Evolutionary conservation across 2,329 filamentous ascomycete species (phyloP), one percentile per base, ranked within the genome.

Genomic region (Cytospora schulzeri): DNA sequence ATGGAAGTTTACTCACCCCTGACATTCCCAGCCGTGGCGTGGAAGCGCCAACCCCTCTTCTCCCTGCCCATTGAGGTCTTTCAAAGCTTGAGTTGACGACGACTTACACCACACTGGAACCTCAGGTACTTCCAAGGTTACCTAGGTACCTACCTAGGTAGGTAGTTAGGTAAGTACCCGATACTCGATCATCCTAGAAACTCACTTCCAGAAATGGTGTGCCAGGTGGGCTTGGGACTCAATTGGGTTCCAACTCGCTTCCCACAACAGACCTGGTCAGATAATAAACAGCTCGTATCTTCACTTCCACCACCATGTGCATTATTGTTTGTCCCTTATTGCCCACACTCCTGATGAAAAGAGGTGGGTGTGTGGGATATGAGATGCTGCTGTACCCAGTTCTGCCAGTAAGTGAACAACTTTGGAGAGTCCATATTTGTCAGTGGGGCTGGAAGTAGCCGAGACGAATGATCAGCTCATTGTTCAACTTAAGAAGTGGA

Each of bases 381-480:
- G 22, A 48, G 19, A 48, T 24, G 12, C 33, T 35, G 33, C 33
- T 4, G 33, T 35, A 15, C 33, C 33, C 33, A 35, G 4, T 14
- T 35, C 33, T 35, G 33, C 45, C 22, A 48, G 9, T 12, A 22
- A 48, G 45, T 48, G 45, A 24, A 24, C 45, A 48, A 4, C 19
- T 24, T 24, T 24, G 45, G n/a, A 48, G 9, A 48, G n/a, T 48
- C 45, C 45, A 48, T 48, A 48, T 48, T 48, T 48, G 45, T 60
- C 26, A 53, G 59, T 62, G 60, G 60, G 60, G 52, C 52, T 50
- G 60, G 52, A 62, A 56, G 52, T 56, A 56, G 41, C 60, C 22
- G 41, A 54, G 45, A 56, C 59, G 29, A 56, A 60, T 38, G 33
- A 41, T 22, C 50, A 60, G 48, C 26, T 26, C 33, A 41, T 33